These are phyloP conservation scores for Botrytis cinerea DNA, from an alignment of 2,329 filamentous ascomycete species.

Conservation along the genomic window DNA sequence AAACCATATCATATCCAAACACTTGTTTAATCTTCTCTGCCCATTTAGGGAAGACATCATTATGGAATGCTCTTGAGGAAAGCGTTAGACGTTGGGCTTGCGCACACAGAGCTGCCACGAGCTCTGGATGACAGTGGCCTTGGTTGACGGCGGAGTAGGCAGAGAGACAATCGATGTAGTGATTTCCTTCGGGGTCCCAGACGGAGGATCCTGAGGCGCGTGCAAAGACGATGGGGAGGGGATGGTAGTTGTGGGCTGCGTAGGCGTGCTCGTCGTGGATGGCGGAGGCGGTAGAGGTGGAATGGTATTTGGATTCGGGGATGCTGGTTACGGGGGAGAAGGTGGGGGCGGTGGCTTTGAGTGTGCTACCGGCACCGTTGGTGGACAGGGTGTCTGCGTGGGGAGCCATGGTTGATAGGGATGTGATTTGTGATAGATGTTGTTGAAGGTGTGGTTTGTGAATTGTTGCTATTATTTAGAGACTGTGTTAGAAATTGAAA, in stretches of 20 bases:
- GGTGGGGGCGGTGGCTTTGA: slow-evolving; percentile 41
- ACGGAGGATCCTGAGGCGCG: slow-evolving; percentile 82
- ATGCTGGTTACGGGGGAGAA: slow-evolving; percentile 38
- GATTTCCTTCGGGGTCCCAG: slow-evolving; percentile 94
- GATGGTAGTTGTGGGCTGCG: slow-evolving; percentile 98
- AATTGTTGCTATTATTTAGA: background rate
- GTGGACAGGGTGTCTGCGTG: slow-evolving; percentile 50
- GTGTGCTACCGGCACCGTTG: slow-evolving; percentile 42
- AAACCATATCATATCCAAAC: slow-evolving; percentile 96
- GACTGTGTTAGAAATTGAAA: background rate
- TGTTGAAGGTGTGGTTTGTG: background rate
- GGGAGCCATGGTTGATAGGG: slow-evolving; percentile 53
- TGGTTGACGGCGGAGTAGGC: slow-evolving; percentile 98
- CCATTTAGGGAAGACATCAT: slow-evolving; percentile 96
- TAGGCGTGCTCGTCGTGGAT: slow-evolving; percentile 79
- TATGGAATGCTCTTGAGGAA: slow-evolving; percentile 94
- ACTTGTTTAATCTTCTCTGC: slow-evolving; percentile 86
- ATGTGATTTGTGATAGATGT: background rate
- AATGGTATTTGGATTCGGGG: slow-evolving; percentile 59
- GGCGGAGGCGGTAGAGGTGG: slow-evolving; percentile 74
- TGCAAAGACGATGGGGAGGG: slow-evolving; percentile 90
- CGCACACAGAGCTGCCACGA: slow-evolving; percentile 85
- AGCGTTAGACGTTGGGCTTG: slow-evolving; percentile 89
- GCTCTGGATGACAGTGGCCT: slow-evolving; percentile 95
- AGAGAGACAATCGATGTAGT: slow-evolving; percentile 97